These are phyloP conservation scores for Uronychia setigera DNA, from an alignment of 73 alveolate species.

Conservation along the genomic window DNA sequence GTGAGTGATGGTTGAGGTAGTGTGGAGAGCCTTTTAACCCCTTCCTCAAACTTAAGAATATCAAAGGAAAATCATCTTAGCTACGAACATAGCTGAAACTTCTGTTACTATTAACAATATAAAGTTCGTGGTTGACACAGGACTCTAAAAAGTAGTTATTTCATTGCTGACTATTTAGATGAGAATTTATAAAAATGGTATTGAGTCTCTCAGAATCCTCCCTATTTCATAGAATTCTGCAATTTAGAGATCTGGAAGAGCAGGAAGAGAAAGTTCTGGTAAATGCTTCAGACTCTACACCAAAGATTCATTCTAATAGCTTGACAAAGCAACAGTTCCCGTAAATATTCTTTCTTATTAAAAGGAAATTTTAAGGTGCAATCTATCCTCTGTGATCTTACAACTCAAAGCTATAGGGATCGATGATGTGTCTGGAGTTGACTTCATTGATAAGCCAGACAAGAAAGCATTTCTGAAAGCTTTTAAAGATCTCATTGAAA, in stretches of 20 bases:
- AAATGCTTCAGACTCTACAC: constrained; percentile 85
- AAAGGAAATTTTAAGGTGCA: constrained; percentile 72
- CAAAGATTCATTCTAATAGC: constrained; percentile 57
- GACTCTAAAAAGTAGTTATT: constrained; percentile 83
- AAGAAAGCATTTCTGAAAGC: constrained; percentile 77
- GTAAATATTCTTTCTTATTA: neutral
- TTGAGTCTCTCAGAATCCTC: constrained; percentile 85
- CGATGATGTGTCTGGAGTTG: constrained; percentile 80
- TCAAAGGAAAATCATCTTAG: constrained; percentile 62
- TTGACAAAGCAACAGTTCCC: constrained; percentile 45
- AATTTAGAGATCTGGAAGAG: constrained; percentile 80
- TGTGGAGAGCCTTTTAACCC: constrained; percentile 85
- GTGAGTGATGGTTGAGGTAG: no score
- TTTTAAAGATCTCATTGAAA: constrained; percentile 45
- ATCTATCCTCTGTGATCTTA: constrained; percentile 71
- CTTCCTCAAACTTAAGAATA: constrained; percentile 45
- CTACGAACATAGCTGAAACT: constrained; percentile 96
- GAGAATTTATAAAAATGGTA: constrained; percentile 39
- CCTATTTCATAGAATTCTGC: constrained; percentile 83
- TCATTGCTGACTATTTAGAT: constrained; percentile 73
- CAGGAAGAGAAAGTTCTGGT: constrained; percentile 84
- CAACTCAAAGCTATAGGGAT: constrained; percentile 86
- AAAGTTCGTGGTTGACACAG: constrained; percentile 91
- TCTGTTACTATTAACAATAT: constrained; percentile 95
- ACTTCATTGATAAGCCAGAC: constrained; percentile 95